Base-by-base conservation (phyloP, 1,284 basidiomycete species). In the Puccinia polysora region DNA sequence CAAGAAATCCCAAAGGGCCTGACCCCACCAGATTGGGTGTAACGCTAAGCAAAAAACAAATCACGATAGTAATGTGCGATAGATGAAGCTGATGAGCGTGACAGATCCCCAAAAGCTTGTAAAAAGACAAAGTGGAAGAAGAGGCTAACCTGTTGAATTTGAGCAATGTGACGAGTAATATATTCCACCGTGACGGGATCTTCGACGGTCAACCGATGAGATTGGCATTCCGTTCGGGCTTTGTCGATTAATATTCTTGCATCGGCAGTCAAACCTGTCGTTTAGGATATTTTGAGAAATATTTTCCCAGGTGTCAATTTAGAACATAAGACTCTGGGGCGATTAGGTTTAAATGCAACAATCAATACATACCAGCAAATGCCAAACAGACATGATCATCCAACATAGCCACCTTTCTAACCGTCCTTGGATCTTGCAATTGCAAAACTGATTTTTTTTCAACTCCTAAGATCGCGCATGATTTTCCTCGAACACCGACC, bases 361-460 rank as follows among this genome's bases (percentile, higher is more conserved):
- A 63, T 55, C n/a, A 40, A n/a, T 28, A 80, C 85, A 73, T 77
- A 95, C 94, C 95, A 69, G 96, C 93, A 82, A 98, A 99, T 18
- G 95, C 96, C 64, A 98, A 85, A 80, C 93, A 97, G 74, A 99
- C 83, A 80, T 99, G 96, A 79, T 98, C 95, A 79, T 99, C 96
- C 52, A 99, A 83, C 91, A 97, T 95, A 74, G 91, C 96, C 14
- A 97, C 95, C 81, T 99, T 99, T 73, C 95, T 85, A 18, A 98
- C 93, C 1, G 96, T 98, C 70, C 96, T 85, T 10, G 96, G 90
- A 82, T 99, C 96, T 84, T 99, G 96, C 7, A 99, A 85, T 81
- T 99, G 96, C 30, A 97, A 84, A 18, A 97, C 87, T 0, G 91
- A 93, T 82, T 97, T 98, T 88, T 98, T 98, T 84, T 99, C 96